Percentiles rank a stretch among this genome's conserved stretches.
These are phyloP conservation scores for Neonectria coccinea DNA, from an alignment of 2,329 filamentous ascomycete species.

Conservation along the genomic window DNA sequence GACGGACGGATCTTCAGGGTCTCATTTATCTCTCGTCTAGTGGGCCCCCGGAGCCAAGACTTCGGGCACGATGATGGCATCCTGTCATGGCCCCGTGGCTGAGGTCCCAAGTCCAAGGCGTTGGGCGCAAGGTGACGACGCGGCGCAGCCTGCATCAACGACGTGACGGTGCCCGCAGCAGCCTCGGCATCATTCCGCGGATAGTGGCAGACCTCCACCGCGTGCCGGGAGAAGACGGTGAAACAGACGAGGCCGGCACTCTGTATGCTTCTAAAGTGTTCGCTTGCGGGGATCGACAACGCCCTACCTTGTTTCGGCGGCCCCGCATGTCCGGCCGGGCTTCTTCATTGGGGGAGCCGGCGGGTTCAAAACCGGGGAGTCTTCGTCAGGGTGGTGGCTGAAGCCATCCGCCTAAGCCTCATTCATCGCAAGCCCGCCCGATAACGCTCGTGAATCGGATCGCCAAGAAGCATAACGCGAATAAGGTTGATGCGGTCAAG, in stretches of 20 bases:
- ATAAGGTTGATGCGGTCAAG: conserved; percentile 15
- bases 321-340: neutral
- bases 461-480: conserved; percentile 26
- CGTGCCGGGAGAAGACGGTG: neutral
- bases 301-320: neutral
- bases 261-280: neutral
- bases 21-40: conserved; percentile 25
- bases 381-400: conserved; percentile 41
- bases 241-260: conserved; percentile 22
- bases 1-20: neutral
- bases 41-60: neutral
- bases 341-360: neutral
- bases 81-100: conserved; percentile 3
- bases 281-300: neutral
- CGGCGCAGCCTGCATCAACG: neutral
- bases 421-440: conserved; percentile 9
- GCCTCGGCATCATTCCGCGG: neutral
- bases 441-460: neutral
- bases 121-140: conserved; percentile 1
- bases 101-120: conserved; percentile 5
- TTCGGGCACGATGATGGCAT: neutral
- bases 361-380: conserved; percentile 12
- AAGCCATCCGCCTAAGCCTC: conserved; percentile 24
- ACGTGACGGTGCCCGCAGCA: neutral
- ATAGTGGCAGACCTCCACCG: neutral